phyloP scores from a whole-genome alignment of 116 monocot genomes.

The Phalaenopsis hybrid region DNA sequence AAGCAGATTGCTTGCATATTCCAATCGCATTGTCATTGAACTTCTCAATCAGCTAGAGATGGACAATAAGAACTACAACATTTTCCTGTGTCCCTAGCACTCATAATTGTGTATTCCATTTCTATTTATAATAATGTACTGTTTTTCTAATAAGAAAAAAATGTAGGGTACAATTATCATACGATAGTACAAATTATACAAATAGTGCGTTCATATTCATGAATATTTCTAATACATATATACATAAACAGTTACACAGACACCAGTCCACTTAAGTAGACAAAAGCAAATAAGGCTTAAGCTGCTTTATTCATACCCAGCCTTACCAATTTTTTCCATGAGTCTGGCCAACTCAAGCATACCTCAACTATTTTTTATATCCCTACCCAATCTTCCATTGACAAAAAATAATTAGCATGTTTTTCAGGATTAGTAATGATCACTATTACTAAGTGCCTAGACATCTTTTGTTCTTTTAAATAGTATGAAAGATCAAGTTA shows the following conservation, averaged over 20 bases:
- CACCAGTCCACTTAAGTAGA: background rate
- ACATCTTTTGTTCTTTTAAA: too few relatives aligned
- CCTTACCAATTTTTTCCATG: background rate
- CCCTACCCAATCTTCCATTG: too few relatives aligned
- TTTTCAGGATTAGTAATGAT: too few relatives aligned
- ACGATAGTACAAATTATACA: background rate
- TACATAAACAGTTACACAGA: background rate
- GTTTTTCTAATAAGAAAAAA: background rate
- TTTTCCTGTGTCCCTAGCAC: background rate
- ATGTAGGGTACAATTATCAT: background rate
- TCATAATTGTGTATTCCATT: background rate
- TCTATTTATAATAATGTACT: background rate
- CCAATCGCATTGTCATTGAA: background rate
- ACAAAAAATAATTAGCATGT: too few relatives aligned
- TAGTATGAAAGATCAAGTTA: too few relatives aligned
- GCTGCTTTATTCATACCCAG: background rate
- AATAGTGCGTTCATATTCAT: background rate
- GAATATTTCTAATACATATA: background rate
- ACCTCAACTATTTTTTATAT: too few relatives aligned
- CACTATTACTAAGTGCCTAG: too few relatives aligned
- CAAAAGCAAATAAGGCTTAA: background rate
- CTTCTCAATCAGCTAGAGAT: background rate
- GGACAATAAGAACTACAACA: background rate
- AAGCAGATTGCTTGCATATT: background rate
- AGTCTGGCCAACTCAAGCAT: too few relatives aligned